These are phyloP conservation scores for Phytophthora hibernalis DNA, from an alignment of 352 stramenopile species.

Conservation along the genomic window DNA sequence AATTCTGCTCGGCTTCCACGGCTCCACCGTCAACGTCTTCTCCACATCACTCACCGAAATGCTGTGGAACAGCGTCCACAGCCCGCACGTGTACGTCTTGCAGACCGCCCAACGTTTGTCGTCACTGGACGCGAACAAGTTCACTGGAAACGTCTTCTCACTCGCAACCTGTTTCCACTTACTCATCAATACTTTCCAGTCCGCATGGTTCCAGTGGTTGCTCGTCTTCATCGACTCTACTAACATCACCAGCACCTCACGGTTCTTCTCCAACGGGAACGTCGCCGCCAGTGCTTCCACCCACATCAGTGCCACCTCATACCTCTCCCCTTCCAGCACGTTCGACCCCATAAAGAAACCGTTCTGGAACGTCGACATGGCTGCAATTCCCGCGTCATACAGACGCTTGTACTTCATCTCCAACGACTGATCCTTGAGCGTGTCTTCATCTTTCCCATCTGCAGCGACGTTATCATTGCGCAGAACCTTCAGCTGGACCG, in stretches of 20 bases:
- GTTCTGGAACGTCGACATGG: conserved; percentile 75
- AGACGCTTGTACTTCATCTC: conserved; percentile 75
- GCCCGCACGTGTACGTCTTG: conserved; percentile 79
- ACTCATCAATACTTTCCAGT: conserved; percentile 68
- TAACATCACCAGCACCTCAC: conserved; percentile 53
- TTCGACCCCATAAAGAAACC: conserved; percentile 74
- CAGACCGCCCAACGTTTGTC: conserved; percentile 62
- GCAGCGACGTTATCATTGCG: conserved; percentile 46
- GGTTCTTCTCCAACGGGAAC: conserved; percentile 79
- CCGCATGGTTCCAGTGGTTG: conserved; percentile 54
- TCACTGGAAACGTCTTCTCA: conserved; percentile 61
- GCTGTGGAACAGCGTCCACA: conserved; percentile 87
- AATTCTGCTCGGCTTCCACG: conserved; percentile 64
- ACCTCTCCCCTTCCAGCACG: conserved; percentile 72
- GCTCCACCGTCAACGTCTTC: conserved; percentile 29
- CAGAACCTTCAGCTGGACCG: conserved; percentile 56
- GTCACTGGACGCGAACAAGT: conserved; percentile 65
- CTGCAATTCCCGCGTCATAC: conserved; percentile 69
- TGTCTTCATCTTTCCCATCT: conserved; percentile 18
- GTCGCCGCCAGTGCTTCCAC: conserved; percentile 59
- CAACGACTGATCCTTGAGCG: conserved; percentile 52
- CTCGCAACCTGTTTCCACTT: conserved; percentile 64
- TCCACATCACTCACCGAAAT: conserved; percentile 56
- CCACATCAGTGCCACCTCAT: conserved; percentile 70
- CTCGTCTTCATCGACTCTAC: conserved; percentile 44